phyloP scores from a whole-genome alignment of 257 asterid genomes.

The Solanum chilense region DNA sequence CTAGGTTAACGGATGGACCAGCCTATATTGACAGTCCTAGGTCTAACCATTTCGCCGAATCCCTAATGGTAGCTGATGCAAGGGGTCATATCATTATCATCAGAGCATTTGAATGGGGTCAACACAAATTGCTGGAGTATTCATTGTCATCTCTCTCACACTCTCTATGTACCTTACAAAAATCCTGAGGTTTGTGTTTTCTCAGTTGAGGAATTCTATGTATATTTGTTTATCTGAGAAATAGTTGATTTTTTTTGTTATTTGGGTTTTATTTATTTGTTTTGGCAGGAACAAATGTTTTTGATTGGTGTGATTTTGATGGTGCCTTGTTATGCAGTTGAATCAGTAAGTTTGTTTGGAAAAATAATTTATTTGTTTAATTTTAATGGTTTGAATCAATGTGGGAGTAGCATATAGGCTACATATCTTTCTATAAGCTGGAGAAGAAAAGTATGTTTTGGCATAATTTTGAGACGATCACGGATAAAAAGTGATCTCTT shows the following conservation, averaged over 20 bases:
- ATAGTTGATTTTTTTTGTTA: not conserved
- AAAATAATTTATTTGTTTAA: not conserved
- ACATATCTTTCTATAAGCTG: not conserved
- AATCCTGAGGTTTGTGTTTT: conserved; percentile 62
- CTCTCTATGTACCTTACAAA: conserved; percentile 33
- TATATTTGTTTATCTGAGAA: not conserved
- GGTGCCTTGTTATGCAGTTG: conserved; percentile 91
- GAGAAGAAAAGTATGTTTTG: not conserved
- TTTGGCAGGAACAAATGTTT: conserved; percentile 80
- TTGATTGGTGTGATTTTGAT: conserved; percentile 82
- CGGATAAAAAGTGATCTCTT: not conserved
- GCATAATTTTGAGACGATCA: not conserved
- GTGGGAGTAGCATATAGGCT: not conserved
- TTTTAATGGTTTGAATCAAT: not conserved
- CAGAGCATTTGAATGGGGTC: conserved; percentile 12
- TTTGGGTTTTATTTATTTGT: not conserved
- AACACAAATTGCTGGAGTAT: conserved; percentile 59
- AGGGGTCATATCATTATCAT: not conserved
- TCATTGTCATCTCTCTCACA: conserved; percentile 26
- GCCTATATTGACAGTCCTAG: too few species aligned
- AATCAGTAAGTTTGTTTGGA: conserved; percentile 51
- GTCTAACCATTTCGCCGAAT: too few species aligned
- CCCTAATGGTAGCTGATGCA: not conserved
- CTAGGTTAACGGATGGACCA: too few species aligned
- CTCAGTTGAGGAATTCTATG: not conserved